These are phyloP conservation scores for Russula abietina DNA, from an alignment of 768 basidiomycete genomes.

Conservation along the genomic window DNA sequence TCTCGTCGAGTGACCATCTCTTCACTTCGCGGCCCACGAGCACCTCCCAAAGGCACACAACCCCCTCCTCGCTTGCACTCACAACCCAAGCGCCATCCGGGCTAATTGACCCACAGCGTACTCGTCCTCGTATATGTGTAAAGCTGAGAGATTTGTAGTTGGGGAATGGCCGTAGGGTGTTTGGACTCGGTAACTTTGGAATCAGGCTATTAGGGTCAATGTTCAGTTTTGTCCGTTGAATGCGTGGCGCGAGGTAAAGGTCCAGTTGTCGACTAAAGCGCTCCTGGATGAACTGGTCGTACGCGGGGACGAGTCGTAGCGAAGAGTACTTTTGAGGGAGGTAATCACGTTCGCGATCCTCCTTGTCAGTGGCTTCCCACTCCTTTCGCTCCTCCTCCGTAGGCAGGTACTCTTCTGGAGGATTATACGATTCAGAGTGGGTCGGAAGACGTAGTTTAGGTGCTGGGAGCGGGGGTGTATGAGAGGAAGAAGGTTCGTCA, in stretches of 20 bases:
- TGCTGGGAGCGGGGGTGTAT: conserved; percentile 85
- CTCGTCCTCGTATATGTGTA: conserved; percentile 58
- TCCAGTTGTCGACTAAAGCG: conserved; percentile 92
- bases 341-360: conserved; percentile 86
- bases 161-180: conserved; percentile 90
- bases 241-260: conserved; percentile 90
- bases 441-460: conserved; percentile 87
- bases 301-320: conserved; percentile 87
- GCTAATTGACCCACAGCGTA: conserved; percentile 71
- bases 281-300: conserved; percentile 86
- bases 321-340: conserved; percentile 81
- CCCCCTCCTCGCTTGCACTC: conserved; percentile 86
- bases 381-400: conserved; percentile 72
- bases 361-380: conserved; percentile 79
- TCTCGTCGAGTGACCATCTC: conserved; percentile 75
- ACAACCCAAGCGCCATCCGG: conserved; percentile 88
- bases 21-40: conserved; percentile 84
- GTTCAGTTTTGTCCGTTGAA: conserved; percentile 80
- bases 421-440: conserved; percentile 97
- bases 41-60: conserved; percentile 87
- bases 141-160: conserved; percentile 72
- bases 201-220: conserved; percentile 89
- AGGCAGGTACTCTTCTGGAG: conserved; percentile 93
- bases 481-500: conserved; percentile 61
- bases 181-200: conserved; percentile 90